Evolutionary conservation across 352 stramenopile species (phyloP).

Genomic region (Phytophthora cryptogea): DNA sequence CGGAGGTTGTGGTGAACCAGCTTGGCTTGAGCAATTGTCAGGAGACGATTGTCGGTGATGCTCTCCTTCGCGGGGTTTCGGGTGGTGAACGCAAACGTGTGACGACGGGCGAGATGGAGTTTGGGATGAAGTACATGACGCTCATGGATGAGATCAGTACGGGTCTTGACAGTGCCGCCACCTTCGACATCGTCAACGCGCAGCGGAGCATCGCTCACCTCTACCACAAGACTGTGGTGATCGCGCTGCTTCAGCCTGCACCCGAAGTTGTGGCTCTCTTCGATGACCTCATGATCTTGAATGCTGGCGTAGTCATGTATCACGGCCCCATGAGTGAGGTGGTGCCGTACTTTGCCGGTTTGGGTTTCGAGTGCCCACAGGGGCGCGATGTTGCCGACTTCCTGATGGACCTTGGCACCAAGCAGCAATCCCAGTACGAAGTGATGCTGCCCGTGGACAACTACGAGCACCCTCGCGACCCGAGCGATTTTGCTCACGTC

Average conservation of each 20-base stretch:
- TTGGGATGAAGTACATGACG: conserved; percentile 60
- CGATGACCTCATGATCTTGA: conserved; percentile 47
- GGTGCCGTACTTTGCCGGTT: conserved; percentile 70
- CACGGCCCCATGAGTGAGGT: conserved; percentile 44
- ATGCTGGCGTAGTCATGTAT: conserved; percentile 39
- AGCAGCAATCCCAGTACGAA: conserved; percentile 34
- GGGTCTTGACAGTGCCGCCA: conserved; percentile 87
- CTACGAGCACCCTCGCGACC: conserved; percentile 23
- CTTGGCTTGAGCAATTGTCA: conserved; percentile 60
- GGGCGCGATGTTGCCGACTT: conserved; percentile 90
- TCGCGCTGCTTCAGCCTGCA: conserved; percentile 78
- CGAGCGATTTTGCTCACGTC: conserved; percentile 44
- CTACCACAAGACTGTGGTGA: conserved; percentile 45
- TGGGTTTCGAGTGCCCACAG: conserved; percentile 58
- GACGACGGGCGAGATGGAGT: conserved; percentile 81
- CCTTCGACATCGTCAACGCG: conserved; percentile 87
- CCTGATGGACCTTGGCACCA: conserved; percentile 66
- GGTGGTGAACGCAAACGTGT: conserved; percentile 75
- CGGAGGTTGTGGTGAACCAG: conserved; percentile 52
- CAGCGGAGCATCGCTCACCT: conserved; percentile 44
- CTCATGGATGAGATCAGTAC: conserved; percentile 91
- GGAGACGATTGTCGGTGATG: conserved; percentile 68
- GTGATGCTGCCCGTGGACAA: conserved; percentile 1
- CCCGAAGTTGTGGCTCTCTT: conserved; percentile 48
- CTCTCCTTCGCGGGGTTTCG: conserved; percentile 61